phyloP scores from a whole-genome alignment of 129 eudicot species.

The Mikania micrantha region DNA sequence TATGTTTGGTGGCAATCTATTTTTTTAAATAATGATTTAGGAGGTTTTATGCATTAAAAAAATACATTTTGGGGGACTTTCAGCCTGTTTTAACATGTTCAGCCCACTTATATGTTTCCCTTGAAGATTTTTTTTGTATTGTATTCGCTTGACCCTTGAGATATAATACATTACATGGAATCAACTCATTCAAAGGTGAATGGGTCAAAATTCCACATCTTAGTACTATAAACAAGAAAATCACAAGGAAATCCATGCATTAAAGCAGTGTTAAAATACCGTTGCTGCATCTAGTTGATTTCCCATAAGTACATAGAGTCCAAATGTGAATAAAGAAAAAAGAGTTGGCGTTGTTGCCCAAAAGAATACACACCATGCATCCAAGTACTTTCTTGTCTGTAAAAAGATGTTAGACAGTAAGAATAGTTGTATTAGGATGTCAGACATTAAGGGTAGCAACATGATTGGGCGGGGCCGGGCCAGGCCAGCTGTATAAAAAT shows the following conservation, averaged over 20 bases:
- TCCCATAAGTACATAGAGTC: constrained; percentile 77
- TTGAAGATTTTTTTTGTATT: not conserved
- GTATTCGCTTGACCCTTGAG: not conserved
- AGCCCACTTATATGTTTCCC: not conserved
- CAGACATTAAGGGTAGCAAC: not conserved
- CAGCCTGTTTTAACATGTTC: not conserved
- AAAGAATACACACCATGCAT: constrained; percentile 98
- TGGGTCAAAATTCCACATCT: not conserved
- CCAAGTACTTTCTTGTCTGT: constrained; percentile 90
- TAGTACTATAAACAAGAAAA: not conserved
- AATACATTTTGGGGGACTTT: not conserved
- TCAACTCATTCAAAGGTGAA: not conserved
- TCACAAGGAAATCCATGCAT: constrained; percentile 3
- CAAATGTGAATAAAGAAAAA: constrained; percentile 85
- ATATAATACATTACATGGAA: not conserved
- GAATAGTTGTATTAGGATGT: not conserved
- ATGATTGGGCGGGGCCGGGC: not conserved
- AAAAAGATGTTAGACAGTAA: constrained; percentile 1
- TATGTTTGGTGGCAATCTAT: not conserved
- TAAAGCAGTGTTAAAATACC: constrained; percentile 33
- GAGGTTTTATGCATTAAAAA: not conserved
- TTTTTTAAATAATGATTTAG: not conserved
- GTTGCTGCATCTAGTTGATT: constrained; percentile 96
- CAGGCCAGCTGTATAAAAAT: not conserved
- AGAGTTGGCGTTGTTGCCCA: constrained; percentile 99